phyloP scores from a whole-genome alignment of 1,284 basidiomycete genomes.

The Ustilago hordei region DNA sequence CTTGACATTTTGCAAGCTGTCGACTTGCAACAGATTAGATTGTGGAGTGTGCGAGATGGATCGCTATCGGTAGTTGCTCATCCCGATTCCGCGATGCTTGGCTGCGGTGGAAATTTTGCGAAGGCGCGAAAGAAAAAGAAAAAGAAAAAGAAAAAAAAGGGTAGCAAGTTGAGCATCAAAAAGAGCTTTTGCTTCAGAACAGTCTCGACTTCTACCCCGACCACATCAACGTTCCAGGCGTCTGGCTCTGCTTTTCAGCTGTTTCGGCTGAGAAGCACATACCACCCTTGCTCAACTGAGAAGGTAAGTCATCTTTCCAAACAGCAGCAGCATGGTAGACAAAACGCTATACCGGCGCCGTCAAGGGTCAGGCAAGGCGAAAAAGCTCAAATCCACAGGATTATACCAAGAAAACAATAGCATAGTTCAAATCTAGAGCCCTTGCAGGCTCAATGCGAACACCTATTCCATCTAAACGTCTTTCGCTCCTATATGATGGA shows the following conservation, averaged over 20 bases:
- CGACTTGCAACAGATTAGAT: background rate
- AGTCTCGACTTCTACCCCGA: background rate
- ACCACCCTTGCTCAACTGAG: background rate
- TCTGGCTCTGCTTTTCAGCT: background rate
- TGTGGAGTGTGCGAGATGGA: background rate
- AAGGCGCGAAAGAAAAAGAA: conserved; percentile 6
- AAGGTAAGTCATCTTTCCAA: conserved; percentile 9
- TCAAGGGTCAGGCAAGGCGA: background rate
- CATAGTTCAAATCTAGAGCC: conserved; percentile 65
- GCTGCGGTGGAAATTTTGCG: conserved; percentile 16
- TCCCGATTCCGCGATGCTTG: background rate
- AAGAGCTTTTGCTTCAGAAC: background rate
- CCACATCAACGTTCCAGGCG: conserved; percentile 25
- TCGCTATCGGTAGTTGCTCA: background rate
- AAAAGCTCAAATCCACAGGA: conserved; percentile 41
- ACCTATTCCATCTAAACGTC: conserved; percentile 63
- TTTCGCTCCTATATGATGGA: conserved; percentile 68
- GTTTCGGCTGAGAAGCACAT: background rate
- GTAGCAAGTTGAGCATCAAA: background rate
- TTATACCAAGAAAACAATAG: conserved; percentile 50
- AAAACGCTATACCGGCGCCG: background rate
- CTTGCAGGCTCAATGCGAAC: conserved; percentile 56
- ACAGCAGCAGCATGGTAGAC: conserved; percentile 6
- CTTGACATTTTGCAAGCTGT: conserved; percentile 3
- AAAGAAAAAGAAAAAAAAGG: background rate